phyloP scores from a whole-genome alignment of 345 rosid genomes.

The Camelina neglecta region DNA sequence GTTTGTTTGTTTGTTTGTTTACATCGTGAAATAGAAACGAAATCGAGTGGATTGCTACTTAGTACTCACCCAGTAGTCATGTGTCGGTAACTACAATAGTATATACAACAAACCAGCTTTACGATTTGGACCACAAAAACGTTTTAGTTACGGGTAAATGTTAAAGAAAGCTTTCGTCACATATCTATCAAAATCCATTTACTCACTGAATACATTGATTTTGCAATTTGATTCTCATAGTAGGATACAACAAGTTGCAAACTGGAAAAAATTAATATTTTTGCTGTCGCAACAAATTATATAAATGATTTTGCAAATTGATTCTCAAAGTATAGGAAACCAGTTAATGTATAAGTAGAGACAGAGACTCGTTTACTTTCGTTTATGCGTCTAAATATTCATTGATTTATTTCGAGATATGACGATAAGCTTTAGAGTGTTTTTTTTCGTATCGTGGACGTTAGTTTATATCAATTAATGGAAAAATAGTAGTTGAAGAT shows the following conservation, averaged over 20 bases:
- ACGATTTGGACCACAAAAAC: constrained; percentile 21
- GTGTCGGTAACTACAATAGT: constrained; percentile 26
- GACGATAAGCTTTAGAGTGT: constrained; percentile 6
- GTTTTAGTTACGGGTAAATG: constrained; percentile 29
- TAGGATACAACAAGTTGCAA: constrained; percentile 14
- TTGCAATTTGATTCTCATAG: constrained; percentile 13
- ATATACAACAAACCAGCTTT: constrained; percentile 38
- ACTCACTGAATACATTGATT: background rate
- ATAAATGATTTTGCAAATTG: constrained; percentile 23
- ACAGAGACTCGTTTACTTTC: background rate
- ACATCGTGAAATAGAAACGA: background rate
- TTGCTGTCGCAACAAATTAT: background rate
- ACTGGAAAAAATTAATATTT: background rate
- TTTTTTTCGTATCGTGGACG: constrained; percentile 1
- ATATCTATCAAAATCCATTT: background rate
- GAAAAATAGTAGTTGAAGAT: constrained; percentile 24
- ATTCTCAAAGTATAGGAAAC: constrained; percentile 10
- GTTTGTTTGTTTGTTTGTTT: too few species aligned
- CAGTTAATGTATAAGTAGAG: background rate
- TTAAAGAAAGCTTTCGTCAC: constrained; percentile 30
- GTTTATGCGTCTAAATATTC: background rate
- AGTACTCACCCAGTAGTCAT: constrained; percentile 13
- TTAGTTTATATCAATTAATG: constrained; percentile 7
- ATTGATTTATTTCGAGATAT: constrained; percentile 8
- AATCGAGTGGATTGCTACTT: constrained; percentile 3